A percentile compares a stretch with the other conserved stretches of the same genome.
These are phyloP conservation scores for Aspergillus terreus DNA, from an alignment of 2,329 filamentous ascomycete species.

Conservation along the genomic window DNA sequence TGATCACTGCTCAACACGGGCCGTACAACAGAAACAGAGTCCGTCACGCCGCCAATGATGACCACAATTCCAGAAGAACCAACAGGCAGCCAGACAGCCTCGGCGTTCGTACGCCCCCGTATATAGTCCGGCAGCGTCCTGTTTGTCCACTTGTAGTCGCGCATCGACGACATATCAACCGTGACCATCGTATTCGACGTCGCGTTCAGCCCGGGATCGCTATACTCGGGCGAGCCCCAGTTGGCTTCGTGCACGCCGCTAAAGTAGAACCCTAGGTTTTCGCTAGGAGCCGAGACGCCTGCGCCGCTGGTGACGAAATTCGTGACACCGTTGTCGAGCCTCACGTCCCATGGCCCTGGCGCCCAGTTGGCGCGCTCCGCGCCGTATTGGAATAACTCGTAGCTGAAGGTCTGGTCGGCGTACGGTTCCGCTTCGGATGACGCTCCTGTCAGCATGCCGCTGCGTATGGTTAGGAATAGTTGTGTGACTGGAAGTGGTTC, in stretches of 20 bases:
- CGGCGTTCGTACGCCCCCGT: conserved; percentile 57
- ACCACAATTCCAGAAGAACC: conserved; percentile 35
- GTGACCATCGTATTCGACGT: conserved; percentile 58
- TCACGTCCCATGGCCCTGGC: conserved; percentile 40
- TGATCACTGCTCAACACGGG: conserved; percentile 5
- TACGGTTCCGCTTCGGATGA: conserved; percentile 22
- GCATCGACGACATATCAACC: conserved; percentile 56
- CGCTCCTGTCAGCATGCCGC: conserved; percentile 46
- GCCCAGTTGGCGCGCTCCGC: conserved; percentile 41
- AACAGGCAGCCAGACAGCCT: conserved; percentile 59
- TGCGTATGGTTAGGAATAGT: conserved; percentile 7
- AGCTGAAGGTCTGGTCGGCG: conserved; percentile 29
- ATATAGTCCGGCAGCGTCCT: conserved; percentile 49
- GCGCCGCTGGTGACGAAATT: conserved; percentile 64
- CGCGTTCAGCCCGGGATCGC: conserved; percentile 27
- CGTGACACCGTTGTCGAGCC: conserved; percentile 49
- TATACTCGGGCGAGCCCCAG: conserved; percentile 47
- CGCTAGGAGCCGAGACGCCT: conserved; percentile 62
- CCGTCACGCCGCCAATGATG: conserved; percentile 35
- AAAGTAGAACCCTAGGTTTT: conserved; percentile 70
- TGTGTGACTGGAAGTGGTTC: background rate
- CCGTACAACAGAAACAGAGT: conserved; percentile 20
- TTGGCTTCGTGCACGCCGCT: conserved; percentile 55
- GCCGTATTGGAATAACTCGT: conserved; percentile 54
- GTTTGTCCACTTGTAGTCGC: conserved; percentile 55